Conservation (phyloP, 1,139 yeast genomes). For the Insectozyma bohioensis region DNA sequence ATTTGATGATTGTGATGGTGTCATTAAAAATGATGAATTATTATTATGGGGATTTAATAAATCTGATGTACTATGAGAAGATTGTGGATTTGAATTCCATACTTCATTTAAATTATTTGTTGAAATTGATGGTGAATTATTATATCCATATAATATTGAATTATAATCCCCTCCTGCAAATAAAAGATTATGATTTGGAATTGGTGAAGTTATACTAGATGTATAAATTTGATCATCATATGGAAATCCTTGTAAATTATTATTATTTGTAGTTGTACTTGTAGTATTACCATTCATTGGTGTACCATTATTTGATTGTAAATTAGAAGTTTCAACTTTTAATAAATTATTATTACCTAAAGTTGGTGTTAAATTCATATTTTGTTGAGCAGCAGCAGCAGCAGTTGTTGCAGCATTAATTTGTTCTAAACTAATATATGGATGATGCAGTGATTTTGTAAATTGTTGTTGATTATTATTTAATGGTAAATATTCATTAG, state of each 20-base stretch:
- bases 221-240: conserved; percentile 23
- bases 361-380: conserved; percentile 5
- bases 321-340: background rate
- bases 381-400: conserved; percentile 6
- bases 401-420: conserved; percentile 14
- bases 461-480: conserved; percentile 1
- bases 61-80: conserved; percentile 1
- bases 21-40: conserved; percentile 12
- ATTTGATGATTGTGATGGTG: conserved; percentile 13
- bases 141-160: conserved; percentile 17
- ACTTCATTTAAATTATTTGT: conserved; percentile 14
- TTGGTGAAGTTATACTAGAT: conserved; percentile 13
- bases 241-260: conserved; percentile 19
- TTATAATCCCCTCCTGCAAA: conserved; percentile 12
- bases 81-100: conserved; percentile 10
- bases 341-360: conserved; percentile 6
- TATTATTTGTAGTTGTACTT: conserved; percentile 4
- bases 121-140: conserved; percentile 17
- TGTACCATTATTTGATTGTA: conserved; percentile 2
- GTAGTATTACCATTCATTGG: conserved; percentile 6
- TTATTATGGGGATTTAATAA: background rate
- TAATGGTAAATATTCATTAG: conserved; percentile 7
- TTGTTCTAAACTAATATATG: conserved; percentile 16
- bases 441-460: conserved; percentile 11
- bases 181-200: conserved; percentile 10